A percentile compares a stretch with the other conserved stretches of the same genome.
Conservation (phyloP, 805 yeast species). For the Starmerella apis region DNA sequence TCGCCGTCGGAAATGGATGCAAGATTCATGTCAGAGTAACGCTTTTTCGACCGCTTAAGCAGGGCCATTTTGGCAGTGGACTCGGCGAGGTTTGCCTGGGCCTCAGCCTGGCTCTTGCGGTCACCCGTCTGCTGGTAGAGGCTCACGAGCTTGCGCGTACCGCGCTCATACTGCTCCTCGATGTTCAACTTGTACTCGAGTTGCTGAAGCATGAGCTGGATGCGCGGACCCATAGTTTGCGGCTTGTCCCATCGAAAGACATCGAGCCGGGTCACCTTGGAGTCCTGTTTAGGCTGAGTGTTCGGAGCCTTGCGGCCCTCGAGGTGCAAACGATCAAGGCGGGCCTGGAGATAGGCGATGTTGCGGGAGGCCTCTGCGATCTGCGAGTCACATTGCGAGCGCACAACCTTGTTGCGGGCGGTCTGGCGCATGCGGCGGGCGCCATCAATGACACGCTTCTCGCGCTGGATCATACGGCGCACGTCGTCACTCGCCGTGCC, state of each 20-base stretch:
- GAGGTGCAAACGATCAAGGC: constrained; percentile 43
- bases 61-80: constrained; percentile 76
- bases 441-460: constrained; percentile 76
- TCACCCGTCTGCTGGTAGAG: constrained; percentile 89
- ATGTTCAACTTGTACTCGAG: constrained; percentile 87
- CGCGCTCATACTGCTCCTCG: constrained; percentile 85
- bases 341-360: constrained; percentile 75
- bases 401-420: constrained; percentile 70
- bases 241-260: constrained; percentile 88
- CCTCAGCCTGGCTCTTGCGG: constrained; percentile 70
- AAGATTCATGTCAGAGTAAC: constrained; percentile 82
- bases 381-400: constrained; percentile 80
- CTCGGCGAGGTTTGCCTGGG: constrained; percentile 77
- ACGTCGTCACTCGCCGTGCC: constrained; percentile 44
- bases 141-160: constrained; percentile 78
- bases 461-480: constrained; percentile 75
- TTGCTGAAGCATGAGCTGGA: constrained; percentile 91
- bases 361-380: constrained; percentile 87
- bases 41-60: constrained; percentile 69
- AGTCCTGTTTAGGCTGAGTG: constrained; percentile 4
- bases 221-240: constrained; percentile 73
- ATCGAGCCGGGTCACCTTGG: constrained; percentile 39
- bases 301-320: constrained; percentile 8
- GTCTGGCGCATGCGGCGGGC: constrained; percentile 69
- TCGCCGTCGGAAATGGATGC: constrained; percentile 25